Evolutionary conservation across 2,329 filamentous ascomycete genomes (phyloP).

Genomic region (Xylariaceae sp.): DNA sequence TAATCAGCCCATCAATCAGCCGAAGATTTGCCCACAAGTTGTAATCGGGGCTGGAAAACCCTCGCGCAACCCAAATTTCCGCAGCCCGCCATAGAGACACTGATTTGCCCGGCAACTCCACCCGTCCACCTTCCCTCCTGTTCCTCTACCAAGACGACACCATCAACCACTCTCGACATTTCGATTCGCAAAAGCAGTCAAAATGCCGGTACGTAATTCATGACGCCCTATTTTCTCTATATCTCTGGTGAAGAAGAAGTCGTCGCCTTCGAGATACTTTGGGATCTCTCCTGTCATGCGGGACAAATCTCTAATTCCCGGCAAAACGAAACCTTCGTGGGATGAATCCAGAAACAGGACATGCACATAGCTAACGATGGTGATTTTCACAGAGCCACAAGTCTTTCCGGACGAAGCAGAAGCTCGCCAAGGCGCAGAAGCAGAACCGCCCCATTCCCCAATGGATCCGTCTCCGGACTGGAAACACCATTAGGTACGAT

Average conservation of each 20-base stretch:
- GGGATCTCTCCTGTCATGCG: background rate
- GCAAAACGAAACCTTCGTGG: background rate
- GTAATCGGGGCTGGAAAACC: conserved; percentile 31
- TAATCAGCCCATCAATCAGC: conserved; percentile 10
- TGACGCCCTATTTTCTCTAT: background rate
- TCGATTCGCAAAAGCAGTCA: conserved; percentile 35
- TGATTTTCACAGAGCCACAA: conserved; percentile 76
- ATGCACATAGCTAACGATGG: conserved; percentile 13
- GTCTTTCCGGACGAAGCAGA: conserved; percentile 99
- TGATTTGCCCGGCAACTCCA: conserved; percentile 24
- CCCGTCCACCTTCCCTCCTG: conserved; percentile 17
- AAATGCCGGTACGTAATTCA: conserved; percentile 37
- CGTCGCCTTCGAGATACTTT: background rate
- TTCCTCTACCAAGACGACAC: conserved; percentile 21
- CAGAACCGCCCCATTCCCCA: conserved; percentile 99
- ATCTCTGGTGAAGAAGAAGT: background rate
- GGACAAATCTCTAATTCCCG: no score
- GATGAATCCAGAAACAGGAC: background rate
- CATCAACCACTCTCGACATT: conserved; percentile 34
- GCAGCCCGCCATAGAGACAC: background rate
- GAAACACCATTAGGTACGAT: conserved; percentile 98
- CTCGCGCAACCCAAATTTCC: conserved; percentile 29
- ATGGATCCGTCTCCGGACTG: conserved; percentile 98
- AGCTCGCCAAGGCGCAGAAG: conserved; percentile 99
- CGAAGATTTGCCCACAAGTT: conserved; percentile 28